These are phyloP conservation scores for Pseudogymnoascus sp. DNA, from an alignment of 2,329 filamentous ascomycete species.

Conservation along the genomic window DNA sequence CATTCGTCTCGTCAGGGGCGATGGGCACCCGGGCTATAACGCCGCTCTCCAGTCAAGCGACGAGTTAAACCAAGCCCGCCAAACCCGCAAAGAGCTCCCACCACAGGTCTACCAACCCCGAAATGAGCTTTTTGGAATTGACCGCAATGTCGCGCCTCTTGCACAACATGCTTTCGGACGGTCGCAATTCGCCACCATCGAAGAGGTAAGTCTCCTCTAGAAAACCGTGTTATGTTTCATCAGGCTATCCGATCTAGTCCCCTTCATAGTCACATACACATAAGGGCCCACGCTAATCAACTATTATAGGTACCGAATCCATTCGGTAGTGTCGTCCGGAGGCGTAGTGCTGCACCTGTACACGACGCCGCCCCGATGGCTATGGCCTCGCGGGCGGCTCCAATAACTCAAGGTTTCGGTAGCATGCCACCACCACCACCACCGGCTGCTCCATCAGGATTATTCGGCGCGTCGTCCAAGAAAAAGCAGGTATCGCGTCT, in stretches of 20 bases:
- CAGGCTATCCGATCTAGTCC: not conserved
- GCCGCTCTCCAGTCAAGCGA: conserved; percentile 18
- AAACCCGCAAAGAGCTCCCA: conserved; percentile 25
- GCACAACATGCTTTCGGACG: not conserved
- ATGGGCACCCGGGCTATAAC: conserved; percentile 8
- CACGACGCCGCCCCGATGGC: not conserved
- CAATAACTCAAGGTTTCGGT: not conserved
- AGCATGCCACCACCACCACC: not conserved
- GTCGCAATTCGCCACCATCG: not conserved
- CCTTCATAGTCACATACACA: not conserved
- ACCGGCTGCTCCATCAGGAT: not conserved
- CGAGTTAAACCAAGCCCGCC: conserved; percentile 28
- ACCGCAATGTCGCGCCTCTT: not conserved
- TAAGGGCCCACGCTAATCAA: not conserved
- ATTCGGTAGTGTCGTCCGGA: not conserved
- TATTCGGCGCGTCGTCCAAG: not conserved
- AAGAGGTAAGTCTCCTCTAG: not conserved
- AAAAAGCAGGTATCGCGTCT: not conserved
- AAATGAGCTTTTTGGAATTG: conserved; percentile 29
- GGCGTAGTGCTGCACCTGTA: not conserved
- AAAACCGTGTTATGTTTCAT: not conserved
- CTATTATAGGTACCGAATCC: not conserved
- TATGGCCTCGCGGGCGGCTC: not conserved
- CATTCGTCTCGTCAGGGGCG: conserved; percentile 31
- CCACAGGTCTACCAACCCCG: conserved; percentile 27